Conservation (phyloP, 805 yeast genomes). For the Schwanniomyces sp. region DNA sequence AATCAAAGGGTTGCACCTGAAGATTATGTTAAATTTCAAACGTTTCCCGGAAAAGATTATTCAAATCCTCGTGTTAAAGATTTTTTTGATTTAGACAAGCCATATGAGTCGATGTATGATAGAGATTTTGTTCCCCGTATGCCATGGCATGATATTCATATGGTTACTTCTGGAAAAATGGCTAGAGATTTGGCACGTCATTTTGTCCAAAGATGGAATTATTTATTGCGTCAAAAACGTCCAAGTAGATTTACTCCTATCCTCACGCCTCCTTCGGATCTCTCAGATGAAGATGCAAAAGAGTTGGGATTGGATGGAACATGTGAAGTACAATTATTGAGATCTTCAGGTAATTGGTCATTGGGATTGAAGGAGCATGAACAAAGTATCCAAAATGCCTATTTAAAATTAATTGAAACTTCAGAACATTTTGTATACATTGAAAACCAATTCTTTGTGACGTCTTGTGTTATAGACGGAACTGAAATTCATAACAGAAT, state of each 20-base stretch:
- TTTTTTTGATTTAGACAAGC: conserved; percentile 75
- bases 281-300: conserved; percentile 67
- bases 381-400: conserved; percentile 89
- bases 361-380: conserved; percentile 83
- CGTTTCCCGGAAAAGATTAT: conserved; percentile 95
- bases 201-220: conserved; percentile 97
- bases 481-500: conserved; percentile 81
- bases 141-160: conserved; percentile 99
- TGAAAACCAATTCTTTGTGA: conserved; percentile 93
- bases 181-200: conserved; percentile 93
- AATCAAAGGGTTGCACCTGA: conserved; percentile 34
- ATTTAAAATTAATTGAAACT: conserved; percentile 83
- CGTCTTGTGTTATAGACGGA: conserved; percentile 86
- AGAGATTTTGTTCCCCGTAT: conserved; percentile 79
- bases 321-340: conserved; percentile 85
- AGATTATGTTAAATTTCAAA: conserved; percentile 52
- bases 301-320: conserved; percentile 69
- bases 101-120: conserved; percentile 91
- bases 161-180: conserved; percentile 90
- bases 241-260: conserved; percentile 94
- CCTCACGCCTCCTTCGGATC: conserved; percentile 88
- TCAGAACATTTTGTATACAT: conserved; percentile 91
- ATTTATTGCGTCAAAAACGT: conserved; percentile 84
- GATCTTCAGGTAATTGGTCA: conserved; percentile 95
- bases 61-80: conserved; percentile 94